Base-by-base conservation (phyloP, 192 early-diverging fungal genomes). In the Backusella tarrabulga region DNA sequence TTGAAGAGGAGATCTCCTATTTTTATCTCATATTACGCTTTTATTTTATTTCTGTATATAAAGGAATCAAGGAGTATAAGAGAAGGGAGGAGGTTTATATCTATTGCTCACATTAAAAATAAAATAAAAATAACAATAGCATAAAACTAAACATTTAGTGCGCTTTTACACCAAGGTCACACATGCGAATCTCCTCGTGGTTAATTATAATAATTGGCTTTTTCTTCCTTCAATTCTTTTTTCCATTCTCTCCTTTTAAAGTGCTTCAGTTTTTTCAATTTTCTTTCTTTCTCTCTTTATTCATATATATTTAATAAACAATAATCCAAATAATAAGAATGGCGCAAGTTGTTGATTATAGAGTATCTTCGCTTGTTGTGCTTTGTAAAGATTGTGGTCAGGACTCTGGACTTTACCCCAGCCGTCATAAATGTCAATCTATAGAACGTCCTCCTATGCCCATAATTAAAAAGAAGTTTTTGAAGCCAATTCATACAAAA, bases 301-400 rank as follows among this genome's bases (percentile, higher is more conserved):
- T 23, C 1, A 23, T 42, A 41, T 38, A 44, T 38, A 44, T 26
- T 6, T 5, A 71, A 42, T 29, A 11, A 26, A 71, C 4, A 71
- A 71, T 44, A 71, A 73, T 67, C 17, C 21, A 69, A 17, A 56
- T 50, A 23, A 80, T 84, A 77, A 76, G 67, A 35, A 73, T 79
- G 54, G n/a, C 54, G 7, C 72, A 77, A 9, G 76, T 78, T 19
- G 72, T 78, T 29, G 90, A 91, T 80, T 91, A 91, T 76, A 80
- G 90, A 29, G 77, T 91, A 7, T 91, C 90, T 12, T 82, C 79
- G 52, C 76, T 91, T 41, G 86, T 83, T 9, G 80, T 91, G 9
- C 82, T 89, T 66, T 91, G 90, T 77, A 88, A 86, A 44, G 90
- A 91, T 73, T 91, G 90, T 81, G 83, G 83, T 9, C 80, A 87